Evolutionary conservation across 768 basidiomycete genomes (phyloP), one percentile per base, ranked within the genome.

Genomic region (Tricholoma furcatifolium): DNA sequence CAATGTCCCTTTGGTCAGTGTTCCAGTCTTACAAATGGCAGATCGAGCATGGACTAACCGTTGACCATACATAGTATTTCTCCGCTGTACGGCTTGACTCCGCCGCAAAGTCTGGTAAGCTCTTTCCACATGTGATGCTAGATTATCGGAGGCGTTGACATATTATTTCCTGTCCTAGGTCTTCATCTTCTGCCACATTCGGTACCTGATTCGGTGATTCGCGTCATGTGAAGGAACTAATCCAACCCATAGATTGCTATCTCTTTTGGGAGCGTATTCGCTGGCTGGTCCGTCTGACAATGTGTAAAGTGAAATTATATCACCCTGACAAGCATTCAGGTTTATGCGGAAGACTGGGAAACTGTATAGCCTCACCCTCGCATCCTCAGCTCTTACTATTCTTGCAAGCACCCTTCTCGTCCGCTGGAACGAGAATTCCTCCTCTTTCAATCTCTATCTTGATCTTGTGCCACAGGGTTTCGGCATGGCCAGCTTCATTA

Each of bases 101-200:
- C 12, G 79, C 93, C 20, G 81, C 86, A 40, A 75, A 78, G 54
- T 79, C 94, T 50, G 93, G 93, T 84, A 65, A 48, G 81, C 48
- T 45, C 32, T 44, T 52, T 52, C 44, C 43, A 40, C 32, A 39
- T 46, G 20, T 50, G 46, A 53, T 58, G 50, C 46, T 48, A 40
- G 48, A 21, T 51, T 24, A 30, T 48, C 60, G 51, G 55, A 54
- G 30, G 24, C 54, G 44, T 40, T 52, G 38, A 55, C 47, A 51
- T 42, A 30, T 24, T 24, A 21, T 54, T 47, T 59, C 56, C 36
- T 58, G 42, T 38, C 56, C 59, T 60, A 91, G 90, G 91, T 24
- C 74, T 89, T 24, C 95, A 95, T 72, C 72, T 99, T 18, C 71
- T 98, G 34, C 93, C 95, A 20, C 94, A 96, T 71, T 92, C 91